A percentile compares a stretch with the other conserved stretches of the same genome.
Conservation (phyloP, 495 filamentous ascomycete species). For the Penicillium simplicissimum region DNA sequence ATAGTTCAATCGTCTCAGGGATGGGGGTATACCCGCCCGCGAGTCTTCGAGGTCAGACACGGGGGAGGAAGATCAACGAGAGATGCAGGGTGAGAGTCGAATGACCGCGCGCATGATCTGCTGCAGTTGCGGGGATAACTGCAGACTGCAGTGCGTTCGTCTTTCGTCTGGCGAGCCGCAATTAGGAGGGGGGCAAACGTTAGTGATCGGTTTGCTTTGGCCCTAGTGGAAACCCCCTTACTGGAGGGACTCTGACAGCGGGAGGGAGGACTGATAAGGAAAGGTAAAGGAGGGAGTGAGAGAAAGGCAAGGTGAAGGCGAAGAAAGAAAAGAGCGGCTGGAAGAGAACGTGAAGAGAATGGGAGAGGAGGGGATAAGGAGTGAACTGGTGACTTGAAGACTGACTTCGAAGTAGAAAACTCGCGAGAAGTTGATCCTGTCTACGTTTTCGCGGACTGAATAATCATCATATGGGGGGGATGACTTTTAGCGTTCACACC, state of each 20-base stretch:
- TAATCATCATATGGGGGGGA: background rate
- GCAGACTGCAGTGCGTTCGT: background rate
- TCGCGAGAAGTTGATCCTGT: conserved; percentile 4
- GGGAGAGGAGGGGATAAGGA: background rate
- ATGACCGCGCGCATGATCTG: conserved; percentile 27
- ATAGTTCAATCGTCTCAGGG: conserved; percentile 22
- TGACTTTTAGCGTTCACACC: conserved; percentile 22
- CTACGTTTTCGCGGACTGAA: too few species aligned
- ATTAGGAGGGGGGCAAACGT: background rate
- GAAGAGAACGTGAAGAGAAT: conserved; percentile 16
- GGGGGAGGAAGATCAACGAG: conserved; percentile 16
- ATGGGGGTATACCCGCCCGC: conserved; percentile 2
- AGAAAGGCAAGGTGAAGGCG: background rate
- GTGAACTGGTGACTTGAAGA: conserved; percentile 1
- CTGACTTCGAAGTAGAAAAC: background rate
- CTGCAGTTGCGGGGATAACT: conserved; percentile 14
- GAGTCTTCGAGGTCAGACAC: conserved; percentile 3
- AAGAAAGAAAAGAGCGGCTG: background rate
- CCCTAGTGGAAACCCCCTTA: conserved; percentile 20
- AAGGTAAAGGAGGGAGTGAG: conserved; percentile 6
- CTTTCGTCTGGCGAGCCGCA: background rate
- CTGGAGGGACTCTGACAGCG: conserved; percentile 1
- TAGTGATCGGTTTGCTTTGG: background rate
- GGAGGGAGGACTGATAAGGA: conserved; percentile 15
- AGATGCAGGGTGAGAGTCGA: conserved; percentile 18